Evolutionary conservation across 1,284 basidiomycete genomes (phyloP).

Genomic region (Clitocybe nebularis): DNA sequence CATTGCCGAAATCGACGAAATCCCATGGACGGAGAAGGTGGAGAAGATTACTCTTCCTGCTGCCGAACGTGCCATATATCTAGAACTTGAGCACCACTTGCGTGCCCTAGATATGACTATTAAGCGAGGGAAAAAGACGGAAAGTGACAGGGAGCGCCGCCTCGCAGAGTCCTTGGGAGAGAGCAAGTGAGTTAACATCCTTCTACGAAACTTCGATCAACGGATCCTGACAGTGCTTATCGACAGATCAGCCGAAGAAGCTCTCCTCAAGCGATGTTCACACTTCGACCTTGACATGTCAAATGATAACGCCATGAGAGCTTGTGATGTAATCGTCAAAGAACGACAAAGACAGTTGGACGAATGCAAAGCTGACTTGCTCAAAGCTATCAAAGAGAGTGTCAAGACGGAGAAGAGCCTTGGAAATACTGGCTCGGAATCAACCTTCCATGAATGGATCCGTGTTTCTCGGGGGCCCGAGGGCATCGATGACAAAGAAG

Average conservation of each 20-base stretch:
- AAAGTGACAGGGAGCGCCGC: conserved; percentile 88
- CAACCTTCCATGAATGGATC: conserved; percentile 75
- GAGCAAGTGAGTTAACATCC: conserved; percentile 59
- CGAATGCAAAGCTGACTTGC: conserved; percentile 75
- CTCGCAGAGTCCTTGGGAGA: conserved; percentile 85
- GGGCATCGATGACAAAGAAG: conserved; percentile 75
- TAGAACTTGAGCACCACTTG: conserved; percentile 93
- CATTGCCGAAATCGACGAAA: conserved; percentile 95
- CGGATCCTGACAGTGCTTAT: neutral
- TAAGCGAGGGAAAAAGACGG: conserved; percentile 80
- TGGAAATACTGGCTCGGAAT: conserved; percentile 56
- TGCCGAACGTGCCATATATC: conserved; percentile 91
- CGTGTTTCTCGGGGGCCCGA: conserved; percentile 57
- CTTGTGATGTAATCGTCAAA: conserved; percentile 86
- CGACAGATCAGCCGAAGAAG: conserved; percentile 80
- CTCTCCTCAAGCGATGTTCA: conserved; percentile 88
- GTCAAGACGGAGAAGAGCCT: conserved; percentile 66
- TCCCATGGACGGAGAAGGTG: conserved; percentile 72
- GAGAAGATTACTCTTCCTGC: conserved; percentile 78
- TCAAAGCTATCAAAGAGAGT: conserved; percentile 61
- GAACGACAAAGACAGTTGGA: conserved; percentile 79
- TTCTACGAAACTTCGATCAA: conserved; percentile 4
- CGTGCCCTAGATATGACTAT: conserved; percentile 87
- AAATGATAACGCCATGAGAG: conserved; percentile 79
- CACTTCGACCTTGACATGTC: conserved; percentile 87